phyloP scores from a whole-genome alignment of 129 eudicot species.

The Lactuca saligna region DNA sequence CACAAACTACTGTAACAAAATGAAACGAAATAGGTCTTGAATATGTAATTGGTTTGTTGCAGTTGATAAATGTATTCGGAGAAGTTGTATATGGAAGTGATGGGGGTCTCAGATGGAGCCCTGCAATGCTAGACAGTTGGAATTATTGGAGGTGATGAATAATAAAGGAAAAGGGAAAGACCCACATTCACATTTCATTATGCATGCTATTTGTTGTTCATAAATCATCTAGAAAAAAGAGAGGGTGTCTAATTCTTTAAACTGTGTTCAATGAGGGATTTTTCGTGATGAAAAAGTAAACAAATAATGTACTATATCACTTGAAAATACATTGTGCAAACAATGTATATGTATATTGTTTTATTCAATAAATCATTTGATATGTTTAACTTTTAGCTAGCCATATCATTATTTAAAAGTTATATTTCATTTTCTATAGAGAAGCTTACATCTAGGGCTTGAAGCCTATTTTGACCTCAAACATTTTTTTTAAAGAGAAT shows the following conservation, averaged over 20 bases:
- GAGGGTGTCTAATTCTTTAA: conserved; percentile 5
- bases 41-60: conserved; percentile 6
- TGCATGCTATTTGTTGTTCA: background rate
- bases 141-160: background rate
- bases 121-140: background rate
- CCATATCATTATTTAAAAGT: background rate
- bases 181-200: background rate
- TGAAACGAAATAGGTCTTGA: background rate
- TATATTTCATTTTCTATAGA: too few relatives aligned
- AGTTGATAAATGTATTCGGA: background rate
- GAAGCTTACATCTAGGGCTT: too few relatives aligned
- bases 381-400: background rate
- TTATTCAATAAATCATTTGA: too few relatives aligned
- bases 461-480: too few relatives aligned
- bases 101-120: background rate
- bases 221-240: background rate
- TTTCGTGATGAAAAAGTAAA: background rate
- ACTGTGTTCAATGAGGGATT: background rate
- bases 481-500: too few relatives aligned
- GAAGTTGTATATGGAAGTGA: background rate
- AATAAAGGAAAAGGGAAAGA: background rate
- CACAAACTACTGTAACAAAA: background rate
- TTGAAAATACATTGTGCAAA: background rate
- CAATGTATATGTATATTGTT: background rate
- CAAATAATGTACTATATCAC: background rate